Evolutionary conservation across 306 rosid species (phyloP).

Genomic region (Astragalus membranaceus): DNA sequence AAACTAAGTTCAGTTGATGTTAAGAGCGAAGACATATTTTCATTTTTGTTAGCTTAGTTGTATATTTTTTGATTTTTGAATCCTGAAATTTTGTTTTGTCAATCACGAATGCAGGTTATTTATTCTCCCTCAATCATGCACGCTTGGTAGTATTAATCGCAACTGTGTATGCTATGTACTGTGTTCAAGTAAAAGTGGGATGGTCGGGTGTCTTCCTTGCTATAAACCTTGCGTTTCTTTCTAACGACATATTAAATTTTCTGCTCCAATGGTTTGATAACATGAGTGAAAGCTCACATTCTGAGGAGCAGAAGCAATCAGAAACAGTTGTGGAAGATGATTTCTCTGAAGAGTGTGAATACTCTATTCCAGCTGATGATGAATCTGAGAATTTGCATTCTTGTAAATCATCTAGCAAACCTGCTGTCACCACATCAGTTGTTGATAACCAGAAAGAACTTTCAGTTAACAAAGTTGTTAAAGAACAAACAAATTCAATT

Average conservation of each 20-base stretch:
- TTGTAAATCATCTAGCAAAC: slow-evolving; percentile 64
- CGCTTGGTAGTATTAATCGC: slow-evolving; percentile 82
- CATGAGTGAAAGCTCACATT: slow-evolving; percentile 55
- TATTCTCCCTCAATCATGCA: slow-evolving; percentile 92
- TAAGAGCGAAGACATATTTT: background rate
- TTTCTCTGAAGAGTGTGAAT: slow-evolving; percentile 62
- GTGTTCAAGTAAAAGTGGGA: slow-evolving; percentile 85
- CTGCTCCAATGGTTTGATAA: slow-evolving; percentile 92
- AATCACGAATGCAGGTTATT: slow-evolving; percentile 63
- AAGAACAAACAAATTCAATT: slow-evolving; percentile 48
- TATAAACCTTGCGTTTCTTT: slow-evolving; percentile 78
- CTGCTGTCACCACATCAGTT: slow-evolving; percentile 45
- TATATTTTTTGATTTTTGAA: background rate
- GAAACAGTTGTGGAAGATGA: slow-evolving; percentile 66
- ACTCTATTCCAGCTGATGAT: slow-evolving; percentile 44
- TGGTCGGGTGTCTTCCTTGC: slow-evolving; percentile 88
- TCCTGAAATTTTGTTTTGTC: slow-evolving; percentile 1
- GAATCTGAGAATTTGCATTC: slow-evolving; percentile 69
- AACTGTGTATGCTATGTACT: slow-evolving; percentile 61
- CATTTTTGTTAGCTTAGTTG: background rate
- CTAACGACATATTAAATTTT: slow-evolving; percentile 65
- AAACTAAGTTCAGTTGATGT: background rate
- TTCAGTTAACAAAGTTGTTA: slow-evolving; percentile 45
- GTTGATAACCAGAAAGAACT: slow-evolving; percentile 45
- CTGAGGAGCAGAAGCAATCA: slow-evolving; percentile 74